Evolutionary conservation across 371 early-diverging fungal species (phyloP), one percentile per base, ranked within the genome.

Genomic region (Mucor ambiguus): DNA sequence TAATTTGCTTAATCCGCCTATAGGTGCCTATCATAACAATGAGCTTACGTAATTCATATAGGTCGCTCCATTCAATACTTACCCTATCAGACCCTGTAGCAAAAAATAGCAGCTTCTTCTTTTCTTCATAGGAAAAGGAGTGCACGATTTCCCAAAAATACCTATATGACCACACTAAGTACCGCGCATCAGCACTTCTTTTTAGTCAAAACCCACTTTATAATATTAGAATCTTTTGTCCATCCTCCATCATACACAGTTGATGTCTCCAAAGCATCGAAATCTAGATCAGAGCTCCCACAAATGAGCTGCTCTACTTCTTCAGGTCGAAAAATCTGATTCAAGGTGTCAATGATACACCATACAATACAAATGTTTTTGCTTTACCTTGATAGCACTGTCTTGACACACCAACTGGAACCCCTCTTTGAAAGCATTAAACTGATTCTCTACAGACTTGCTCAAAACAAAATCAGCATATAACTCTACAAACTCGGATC

Each of bases 21-120:
- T 89, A 0, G 99, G 99, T 4, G 94, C 56, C 99, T 91, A 16
- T 18, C 22, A n/a, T n/a, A 26, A 12, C 20, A 44, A n/a, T 44
- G 44, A 44, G 44, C 44, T 2, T 20, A n/a, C n/a, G n/a, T 0
- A 14, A 14, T 1, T 20, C 6, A 20, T 44, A 2, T 9, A 20
- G 3, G 14, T 20, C 0, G 2, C 1, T 44, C 5, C 5, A 2
- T 44, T 7, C 0, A 20, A 1, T 16, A 12, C 58, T 69, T 70
- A 82, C 95, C 22, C 99, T 88, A 78, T 99, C 98, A 41, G 93
- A 94, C 30, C 98, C 98, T 8, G 99, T 99, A 1, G 96, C 95
- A 87, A 99, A 99, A 62, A 93, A 93, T 12, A 99, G 77, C 16
- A 99, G 82, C 70, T 88, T 86, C 72, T 95, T 95, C 83, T 96